Evolutionary conservation across 2,329 filamentous ascomycete species (phyloP), one percentile per base, ranked within the genome.

Genomic region (Pseudocercospora musae): DNA sequence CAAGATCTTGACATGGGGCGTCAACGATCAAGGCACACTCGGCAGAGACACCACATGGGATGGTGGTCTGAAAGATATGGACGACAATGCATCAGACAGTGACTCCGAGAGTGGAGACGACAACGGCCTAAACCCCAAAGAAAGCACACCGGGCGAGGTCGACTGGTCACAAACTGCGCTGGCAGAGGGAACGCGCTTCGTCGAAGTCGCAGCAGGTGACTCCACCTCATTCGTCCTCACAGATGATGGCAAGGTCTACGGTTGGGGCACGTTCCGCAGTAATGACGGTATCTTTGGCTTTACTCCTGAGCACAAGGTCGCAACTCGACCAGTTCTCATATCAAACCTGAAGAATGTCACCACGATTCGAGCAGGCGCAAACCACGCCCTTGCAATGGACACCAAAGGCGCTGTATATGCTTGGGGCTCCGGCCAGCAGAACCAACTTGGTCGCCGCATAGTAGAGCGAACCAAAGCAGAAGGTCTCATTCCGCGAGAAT

Each of bases 1-100:
- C 80, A 88, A 87, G 78, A 89, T 96, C 69, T 79, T 92, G 58
- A 92, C 90, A 27, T 96, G 91, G 91, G 91, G 91, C 58, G 91
- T 95, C 69, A 95, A 95, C 73, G 91, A 96, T 72, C 87, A 92
- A 72, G 89, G 89, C 66, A 90, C 91, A 8, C 83, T 96, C 40
- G 91, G 91, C 46, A 84, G 91, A 72, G 85, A 90, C 72, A 93
- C 89, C 2, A 79, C 78, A 11, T 89, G 87, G 82, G 85, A 88
- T 1, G 88, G 88, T 54, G 86, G 86, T 58, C 76, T 83, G 70
- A 80, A 79, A 66, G 82, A 84, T 62, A 78, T 83, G 55, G 79
- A 81, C 44, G 79, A 77, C 11, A 83, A 86, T 58, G 81, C 81
- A 13, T 85, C 85, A 20, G 83, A 82, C 8, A 82, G 80, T n/a